Evolutionary conservation across 2,329 filamentous ascomycete species (phyloP).

Genomic region (Paecilomyces fulvus): DNA sequence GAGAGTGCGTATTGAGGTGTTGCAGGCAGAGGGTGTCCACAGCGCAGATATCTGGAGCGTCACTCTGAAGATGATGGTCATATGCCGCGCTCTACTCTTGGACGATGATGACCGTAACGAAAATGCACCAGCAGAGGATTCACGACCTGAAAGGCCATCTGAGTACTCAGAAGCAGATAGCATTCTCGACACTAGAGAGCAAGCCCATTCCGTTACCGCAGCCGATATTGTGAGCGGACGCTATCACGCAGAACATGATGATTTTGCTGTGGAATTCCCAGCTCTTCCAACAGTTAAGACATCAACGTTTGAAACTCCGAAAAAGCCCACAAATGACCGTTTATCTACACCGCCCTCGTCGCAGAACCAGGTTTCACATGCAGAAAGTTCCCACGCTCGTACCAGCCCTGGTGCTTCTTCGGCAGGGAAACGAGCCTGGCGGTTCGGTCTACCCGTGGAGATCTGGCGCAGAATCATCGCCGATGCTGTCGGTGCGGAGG

Average conservation of each 20-base stretch:
- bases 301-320: not conserved
- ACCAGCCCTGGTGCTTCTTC: not conserved
- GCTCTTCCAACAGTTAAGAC: not conserved
- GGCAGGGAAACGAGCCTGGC: slow-evolving; percentile 10
- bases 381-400: not conserved
- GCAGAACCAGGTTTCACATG: not conserved
- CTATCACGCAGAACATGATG: slow-evolving; percentile 7
- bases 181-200: slow-evolving; percentile 2
- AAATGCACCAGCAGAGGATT: not conserved
- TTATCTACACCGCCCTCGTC: not conserved
- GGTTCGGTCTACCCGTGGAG: slow-evolving; percentile 19
- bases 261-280: slow-evolving; percentile 16
- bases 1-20: slow-evolving; percentile 19
- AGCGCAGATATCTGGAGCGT: slow-evolving; percentile 19
- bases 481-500: slow-evolving; percentile 15
- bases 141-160: not conserved
- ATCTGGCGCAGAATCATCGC: slow-evolving; percentile 24
- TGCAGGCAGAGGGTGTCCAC: slow-evolving; percentile 16
- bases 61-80: slow-evolving; percentile 19
- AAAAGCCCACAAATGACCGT: not conserved
- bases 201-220: not conserved
- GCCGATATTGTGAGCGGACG: not conserved
- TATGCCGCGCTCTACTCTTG: slow-evolving; percentile 21
- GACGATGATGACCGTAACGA: slow-evolving; percentile 16
- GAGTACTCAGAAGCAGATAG: slow-evolving; percentile 1